Base-by-base conservation (phyloP, 2,329 filamentous ascomycete genomes). In the Ambrosiella beaveri region DNA sequence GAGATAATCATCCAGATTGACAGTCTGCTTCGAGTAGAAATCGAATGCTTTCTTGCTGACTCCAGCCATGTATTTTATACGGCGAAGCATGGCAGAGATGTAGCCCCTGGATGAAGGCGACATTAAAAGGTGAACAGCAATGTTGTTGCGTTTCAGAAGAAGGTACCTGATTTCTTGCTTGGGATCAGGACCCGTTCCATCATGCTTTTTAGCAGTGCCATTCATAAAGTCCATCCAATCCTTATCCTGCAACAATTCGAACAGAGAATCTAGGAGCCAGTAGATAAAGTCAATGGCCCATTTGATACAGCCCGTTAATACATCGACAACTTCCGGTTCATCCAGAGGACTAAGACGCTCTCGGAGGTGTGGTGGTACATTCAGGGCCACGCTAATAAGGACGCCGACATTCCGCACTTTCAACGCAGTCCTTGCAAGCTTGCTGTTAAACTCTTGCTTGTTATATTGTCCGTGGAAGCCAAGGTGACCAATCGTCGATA, bases 401-500 rank as follows among this genome's bases (percentile, higher is more conserved):
- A 85, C 74, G 67, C 83, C 71, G 69, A 82, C 79, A 63, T 87
- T 86, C 49, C 88, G 81, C 56, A 91, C 74, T 64, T 88, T 87
- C 12, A 95, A 72, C 54, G 84, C 78, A 11, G 86, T 71, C 77
- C 84, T 86, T 6, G 88, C 80, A 62, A 91, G 78, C 66, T 88
- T 89, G 62, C 85, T 83, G 56, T 78, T 74, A 47, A 90, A 80
- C 2, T 75, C 78, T 17, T 86, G 80, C 7, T 76, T 71, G 40
- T 75, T 72, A 59, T 75, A 75, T 63, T 83, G 80, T 12, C 82
- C 83, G 49, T 75, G 77, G 66, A 86, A 90, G 2, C 86, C 87
- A 8, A 96, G 72, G 56, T 87, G 82, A 59, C 86, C 84, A 66
- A 94, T 82, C 36, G 93, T 80, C 65, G 87, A 86, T 11, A 96